Evolutionary conservation across 2,329 filamentous ascomycete genomes (phyloP).

Genomic region (Fusarium citri): DNA sequence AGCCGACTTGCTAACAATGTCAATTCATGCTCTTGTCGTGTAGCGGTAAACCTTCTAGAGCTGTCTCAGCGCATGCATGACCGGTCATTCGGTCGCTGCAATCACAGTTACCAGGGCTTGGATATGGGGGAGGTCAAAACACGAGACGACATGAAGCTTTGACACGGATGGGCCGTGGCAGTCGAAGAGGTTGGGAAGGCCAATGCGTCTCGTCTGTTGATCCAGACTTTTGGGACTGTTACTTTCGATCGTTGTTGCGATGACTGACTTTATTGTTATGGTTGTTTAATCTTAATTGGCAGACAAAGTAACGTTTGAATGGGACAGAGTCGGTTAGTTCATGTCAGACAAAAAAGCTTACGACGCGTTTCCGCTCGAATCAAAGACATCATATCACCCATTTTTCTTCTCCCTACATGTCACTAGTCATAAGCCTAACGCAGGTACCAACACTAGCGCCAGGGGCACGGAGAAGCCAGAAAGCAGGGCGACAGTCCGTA

Average conservation of each 20-base stretch:
- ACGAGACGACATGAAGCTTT: neutral
- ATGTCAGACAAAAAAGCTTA: neutral
- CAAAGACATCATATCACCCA: neutral
- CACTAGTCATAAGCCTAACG: conserved; percentile 3
- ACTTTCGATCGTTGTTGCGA: neutral
- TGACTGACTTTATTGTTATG: neutral
- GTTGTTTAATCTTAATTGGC: neutral
- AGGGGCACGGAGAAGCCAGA: neutral
- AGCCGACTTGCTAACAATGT: neutral
- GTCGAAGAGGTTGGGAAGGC: neutral
- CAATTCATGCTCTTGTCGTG: neutral
- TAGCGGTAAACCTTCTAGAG: neutral
- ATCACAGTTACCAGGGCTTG: neutral
- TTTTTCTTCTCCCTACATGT: neutral
- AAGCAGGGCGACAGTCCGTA: neutral
- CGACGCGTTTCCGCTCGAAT: conserved; percentile 1
- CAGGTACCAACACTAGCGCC: conserved; percentile 1
- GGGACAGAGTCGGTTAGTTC: neutral
- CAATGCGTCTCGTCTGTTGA: neutral
- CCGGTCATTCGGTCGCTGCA: neutral
- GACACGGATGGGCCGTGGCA: neutral
- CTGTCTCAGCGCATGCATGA: neutral
- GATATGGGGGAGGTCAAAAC: neutral
- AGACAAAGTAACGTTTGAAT: neutral
- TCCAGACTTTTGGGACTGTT: neutral